Evolutionary conservation across 257 asterid genomes (phyloP).

Genomic region (Eustoma russellianum): DNA sequence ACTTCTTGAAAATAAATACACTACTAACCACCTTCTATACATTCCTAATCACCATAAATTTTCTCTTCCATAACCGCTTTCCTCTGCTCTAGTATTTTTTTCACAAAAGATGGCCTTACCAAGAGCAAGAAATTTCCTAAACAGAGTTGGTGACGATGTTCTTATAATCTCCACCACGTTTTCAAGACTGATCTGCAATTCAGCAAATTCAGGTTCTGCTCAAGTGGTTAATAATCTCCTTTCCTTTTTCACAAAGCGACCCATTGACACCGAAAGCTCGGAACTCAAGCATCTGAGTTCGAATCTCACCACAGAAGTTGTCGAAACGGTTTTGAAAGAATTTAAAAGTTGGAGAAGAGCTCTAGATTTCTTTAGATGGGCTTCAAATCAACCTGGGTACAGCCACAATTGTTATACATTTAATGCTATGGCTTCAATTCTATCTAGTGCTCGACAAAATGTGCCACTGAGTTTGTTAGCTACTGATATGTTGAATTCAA

Average conservation of each 20-base stretch:
- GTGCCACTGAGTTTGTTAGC: conserved; percentile 50
- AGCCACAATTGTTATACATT: conserved; percentile 56
- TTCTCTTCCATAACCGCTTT: too few species aligned
- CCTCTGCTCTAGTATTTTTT: too few species aligned
- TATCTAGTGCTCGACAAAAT: conserved; percentile 82
- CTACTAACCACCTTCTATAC: too few species aligned
- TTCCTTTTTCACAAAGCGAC: conserved; percentile 43
- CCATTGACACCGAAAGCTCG: conserved; percentile 35
- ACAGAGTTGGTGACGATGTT: background rate
- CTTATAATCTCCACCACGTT: background rate
- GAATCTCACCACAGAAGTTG: conserved; percentile 48
- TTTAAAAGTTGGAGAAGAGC: conserved; percentile 61
- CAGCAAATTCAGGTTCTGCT: conserved; percentile 3
- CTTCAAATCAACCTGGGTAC: conserved; percentile 51
- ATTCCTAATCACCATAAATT: too few species aligned
- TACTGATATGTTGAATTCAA: conserved; percentile 20
- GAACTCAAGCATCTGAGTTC: conserved; percentile 50
- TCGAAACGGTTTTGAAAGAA: conserved; percentile 56
- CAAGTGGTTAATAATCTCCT: conserved; percentile 27
- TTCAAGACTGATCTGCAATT: conserved; percentile 13
- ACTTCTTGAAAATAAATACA: too few species aligned
- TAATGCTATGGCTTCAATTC: conserved; percentile 63
- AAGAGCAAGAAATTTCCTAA: conserved; percentile 1
- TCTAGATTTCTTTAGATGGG: conserved; percentile 62
- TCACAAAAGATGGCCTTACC: background rate